phyloP scores from a whole-genome alignment of 2,329 filamentous ascomycete genomes.

The Talaromyces sp. region DNA sequence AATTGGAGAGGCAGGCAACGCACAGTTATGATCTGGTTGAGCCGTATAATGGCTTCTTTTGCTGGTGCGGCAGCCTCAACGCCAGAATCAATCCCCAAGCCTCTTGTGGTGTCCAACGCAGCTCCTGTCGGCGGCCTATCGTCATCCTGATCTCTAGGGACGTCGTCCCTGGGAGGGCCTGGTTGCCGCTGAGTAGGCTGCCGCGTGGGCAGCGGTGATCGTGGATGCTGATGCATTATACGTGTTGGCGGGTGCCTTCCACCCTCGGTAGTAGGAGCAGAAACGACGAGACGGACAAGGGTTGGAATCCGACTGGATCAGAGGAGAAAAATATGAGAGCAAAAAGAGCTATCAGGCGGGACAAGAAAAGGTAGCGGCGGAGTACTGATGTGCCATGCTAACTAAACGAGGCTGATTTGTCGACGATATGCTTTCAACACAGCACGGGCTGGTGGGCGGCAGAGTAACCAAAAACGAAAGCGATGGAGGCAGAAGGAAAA shows the following conservation, averaged over 20 bases:
- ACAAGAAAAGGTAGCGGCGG: slow-evolving; percentile 24
- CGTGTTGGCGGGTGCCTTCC: slow-evolving; percentile 3
- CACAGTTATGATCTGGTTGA: slow-evolving; percentile 93
- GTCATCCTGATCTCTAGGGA: slow-evolving; percentile 61
- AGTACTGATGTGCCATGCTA: slow-evolving; percentile 35
- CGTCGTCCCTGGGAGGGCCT: slow-evolving; percentile 67
- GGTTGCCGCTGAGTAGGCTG: slow-evolving; percentile 67
- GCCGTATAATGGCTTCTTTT: slow-evolving; percentile 66
- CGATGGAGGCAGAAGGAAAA: background rate
- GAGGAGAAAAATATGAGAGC: background rate
- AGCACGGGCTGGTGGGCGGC: background rate
- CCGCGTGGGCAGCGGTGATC: slow-evolving; percentile 66
- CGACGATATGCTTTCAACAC: slow-evolving; percentile 1
- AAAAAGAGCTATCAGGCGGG: slow-evolving; percentile 25
- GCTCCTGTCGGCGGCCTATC: slow-evolving; percentile 50
- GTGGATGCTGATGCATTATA: slow-evolving; percentile 85
- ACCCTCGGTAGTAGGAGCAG: background rate
- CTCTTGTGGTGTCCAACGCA: slow-evolving; percentile 44
- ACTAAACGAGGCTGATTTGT: slow-evolving; percentile 14
- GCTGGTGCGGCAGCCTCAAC: slow-evolving; percentile 46
- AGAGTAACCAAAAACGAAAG: background rate
- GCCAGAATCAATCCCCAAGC: slow-evolving; percentile 45
- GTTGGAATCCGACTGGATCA: background rate
- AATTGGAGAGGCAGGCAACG: slow-evolving; percentile 14
- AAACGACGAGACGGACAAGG: background rate